These are phyloP conservation scores for Dimocarpus longan DNA, from an alignment of 345 rosid species.

Conservation along the genomic window DNA sequence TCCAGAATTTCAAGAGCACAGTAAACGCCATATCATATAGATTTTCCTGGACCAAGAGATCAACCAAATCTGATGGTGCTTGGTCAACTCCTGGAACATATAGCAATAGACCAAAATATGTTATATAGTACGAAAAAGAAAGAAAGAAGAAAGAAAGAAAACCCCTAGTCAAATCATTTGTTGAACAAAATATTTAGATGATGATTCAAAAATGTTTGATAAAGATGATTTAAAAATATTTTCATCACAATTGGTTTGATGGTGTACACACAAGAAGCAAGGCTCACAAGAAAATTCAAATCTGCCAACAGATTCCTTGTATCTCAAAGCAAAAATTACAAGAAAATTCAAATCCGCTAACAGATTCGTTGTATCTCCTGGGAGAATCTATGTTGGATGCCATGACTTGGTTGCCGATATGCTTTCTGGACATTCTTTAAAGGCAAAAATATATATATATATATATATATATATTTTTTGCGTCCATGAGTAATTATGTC, in stretches of 20 bases:
- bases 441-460: too few relatives aligned
- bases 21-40: constrained; percentile 88
- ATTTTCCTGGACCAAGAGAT: constrained; percentile 70
- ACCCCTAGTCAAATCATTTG: neutral
- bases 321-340: neutral
- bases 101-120: constrained; percentile 17
- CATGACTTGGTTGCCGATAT: neutral
- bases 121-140: constrained; percentile 14
- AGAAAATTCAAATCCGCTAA: neutral
- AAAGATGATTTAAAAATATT: neutral
- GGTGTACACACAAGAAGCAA: neutral
- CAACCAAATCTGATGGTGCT: constrained; percentile 71
- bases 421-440: neutral
- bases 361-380: neutral
- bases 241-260: neutral
- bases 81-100: constrained; percentile 49
- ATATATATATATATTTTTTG: too few relatives aligned
- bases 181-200: neutral
- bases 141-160: neutral
- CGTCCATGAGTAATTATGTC: neutral
- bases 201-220: neutral
- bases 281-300: neutral
- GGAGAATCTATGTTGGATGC: neutral
- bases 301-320: neutral
- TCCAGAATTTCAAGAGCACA: constrained; percentile 80